These are phyloP conservation scores for Phalaenopsis hybrid DNA, from an alignment of 116 monocot genomes.

Conservation along the genomic window DNA sequence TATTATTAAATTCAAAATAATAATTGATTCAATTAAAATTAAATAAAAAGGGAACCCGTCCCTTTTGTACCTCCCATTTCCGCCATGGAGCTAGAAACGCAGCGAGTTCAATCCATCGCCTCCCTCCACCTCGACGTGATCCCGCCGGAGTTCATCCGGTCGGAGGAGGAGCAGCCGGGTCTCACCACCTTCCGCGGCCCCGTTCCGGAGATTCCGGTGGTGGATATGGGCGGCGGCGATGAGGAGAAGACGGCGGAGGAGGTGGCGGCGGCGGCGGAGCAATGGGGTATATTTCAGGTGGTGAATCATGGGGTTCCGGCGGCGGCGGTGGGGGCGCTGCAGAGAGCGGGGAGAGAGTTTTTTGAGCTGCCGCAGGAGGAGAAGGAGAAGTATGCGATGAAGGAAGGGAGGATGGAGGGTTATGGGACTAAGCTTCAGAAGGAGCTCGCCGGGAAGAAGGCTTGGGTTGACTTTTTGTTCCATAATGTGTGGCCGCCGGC, in stretches of 20 bases:
- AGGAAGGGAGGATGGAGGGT: constrained; percentile 38
- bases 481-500: constrained; percentile 44
- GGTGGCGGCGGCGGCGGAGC: constrained; percentile 18
- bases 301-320: constrained; percentile 48
- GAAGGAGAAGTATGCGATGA: constrained; percentile 47
- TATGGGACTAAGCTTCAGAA: constrained; percentile 54
- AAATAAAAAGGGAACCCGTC: no score
- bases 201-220: constrained; percentile 44
- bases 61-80: background rate
- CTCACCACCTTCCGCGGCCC: constrained; percentile 36
- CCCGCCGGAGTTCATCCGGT: constrained; percentile 45
- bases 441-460: constrained; percentile 51
- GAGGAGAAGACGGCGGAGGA: background rate
- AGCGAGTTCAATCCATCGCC: constrained; percentile 53
- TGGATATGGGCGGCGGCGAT: constrained; percentile 25
- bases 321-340: constrained; percentile 36
- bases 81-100: constrained; percentile 19
- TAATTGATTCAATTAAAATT: no score
- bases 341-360: constrained; percentile 50
- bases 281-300: constrained; percentile 50
- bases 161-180: constrained; percentile 44
- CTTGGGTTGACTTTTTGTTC: constrained; percentile 56
- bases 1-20: no score
- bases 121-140: constrained; percentile 18
- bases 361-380: constrained; percentile 58